Base-by-base conservation (phyloP, 192 early-diverging fungal species). In the Fimicolochytrium jonesii region DNA sequence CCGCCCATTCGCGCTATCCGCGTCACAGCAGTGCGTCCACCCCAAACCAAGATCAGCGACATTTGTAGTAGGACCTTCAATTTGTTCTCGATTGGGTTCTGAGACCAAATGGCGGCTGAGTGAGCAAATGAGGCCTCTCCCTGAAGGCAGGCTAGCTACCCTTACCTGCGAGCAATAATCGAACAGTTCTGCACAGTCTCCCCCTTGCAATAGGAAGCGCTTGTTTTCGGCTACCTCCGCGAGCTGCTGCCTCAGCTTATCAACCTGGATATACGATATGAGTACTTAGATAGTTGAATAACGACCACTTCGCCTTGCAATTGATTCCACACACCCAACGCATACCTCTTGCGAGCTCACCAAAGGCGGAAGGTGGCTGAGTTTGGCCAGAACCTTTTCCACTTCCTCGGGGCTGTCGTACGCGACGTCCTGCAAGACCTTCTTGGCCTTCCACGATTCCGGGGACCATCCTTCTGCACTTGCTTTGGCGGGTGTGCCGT, bases 1-100 rank as follows among this genome's bases (percentile, higher is more conserved):
- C 95, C 96, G 18, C 91, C 94, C 92, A 99, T 97, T 56, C 96
- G 88, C 23, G 93, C 96, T 62, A 99, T 96, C 45, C 96, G 86
- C 32, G 95, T 91, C 28, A 99, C 87, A 5, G 93, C 86, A 63
- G 90, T 91, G 20, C 94, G 82, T 39, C 88, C 88, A 43, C 96
- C 96, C 92, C 93, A 96, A 39, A 89, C 79, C 18, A 99, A 70
- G 34, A 97, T 93, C 36, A 99, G 79, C 23, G 91, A 93, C 94
- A 97, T 97, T 80, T 99, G 94, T 37, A 99, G 78, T 15, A 99
- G 71, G 6, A 99, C 90, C 75, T 97, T 97, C 32, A 99, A 84
- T 72, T 98, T 95, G 67, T 88, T 85, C 59, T 95, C 91, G 68
- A 98, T 97, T 26, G 89, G 88, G 43, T 84, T 81, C 78, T 17